These are phyloP conservation scores for Biscogniauxia sp. DNA, from an alignment of 2,329 filamentous ascomycete species.

Conservation along the genomic window DNA sequence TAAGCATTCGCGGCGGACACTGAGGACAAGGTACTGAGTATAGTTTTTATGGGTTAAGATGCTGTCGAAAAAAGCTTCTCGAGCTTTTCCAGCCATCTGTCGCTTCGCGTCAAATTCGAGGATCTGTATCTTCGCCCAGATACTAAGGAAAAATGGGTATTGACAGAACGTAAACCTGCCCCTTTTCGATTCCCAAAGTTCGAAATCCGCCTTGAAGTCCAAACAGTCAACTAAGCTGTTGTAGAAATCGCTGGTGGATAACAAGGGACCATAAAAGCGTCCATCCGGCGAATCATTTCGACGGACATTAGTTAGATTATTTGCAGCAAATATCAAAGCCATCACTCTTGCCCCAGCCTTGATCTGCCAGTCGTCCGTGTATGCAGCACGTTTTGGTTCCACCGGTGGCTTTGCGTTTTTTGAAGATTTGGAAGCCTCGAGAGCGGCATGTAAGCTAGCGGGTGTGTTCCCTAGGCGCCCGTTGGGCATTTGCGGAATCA, in stretches of 20 bases:
- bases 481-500: conserved; percentile 71
- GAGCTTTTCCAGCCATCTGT: conserved; percentile 85
- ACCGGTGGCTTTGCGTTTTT: conserved; percentile 56
- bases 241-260: conserved; percentile 84
- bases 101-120: conserved; percentile 83
- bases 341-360: conserved; percentile 77
- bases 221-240: conserved; percentile 81
- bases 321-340: conserved; percentile 78
- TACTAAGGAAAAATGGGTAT: conserved; percentile 87
- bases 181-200: conserved; percentile 76
- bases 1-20: conserved; percentile 78
- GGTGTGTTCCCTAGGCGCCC: conserved; percentile 59
- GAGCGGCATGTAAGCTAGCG: conserved; percentile 74
- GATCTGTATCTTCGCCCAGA: conserved; percentile 89
- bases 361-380: conserved; percentile 87
- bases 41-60: conserved; percentile 73
- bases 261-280: conserved; percentile 58
- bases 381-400: conserved; percentile 53
- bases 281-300: conserved; percentile 35
- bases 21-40: conserved; percentile 74
- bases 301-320: conserved; percentile 52
- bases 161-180: conserved; percentile 85
- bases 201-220: conserved; percentile 83
- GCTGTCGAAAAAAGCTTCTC: conserved; percentile 88
- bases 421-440: conserved; percentile 51